These are phyloP conservation scores for Cyclotella baltica DNA, from an alignment of 108 stramenopile species.

Conservation along the genomic window DNA sequence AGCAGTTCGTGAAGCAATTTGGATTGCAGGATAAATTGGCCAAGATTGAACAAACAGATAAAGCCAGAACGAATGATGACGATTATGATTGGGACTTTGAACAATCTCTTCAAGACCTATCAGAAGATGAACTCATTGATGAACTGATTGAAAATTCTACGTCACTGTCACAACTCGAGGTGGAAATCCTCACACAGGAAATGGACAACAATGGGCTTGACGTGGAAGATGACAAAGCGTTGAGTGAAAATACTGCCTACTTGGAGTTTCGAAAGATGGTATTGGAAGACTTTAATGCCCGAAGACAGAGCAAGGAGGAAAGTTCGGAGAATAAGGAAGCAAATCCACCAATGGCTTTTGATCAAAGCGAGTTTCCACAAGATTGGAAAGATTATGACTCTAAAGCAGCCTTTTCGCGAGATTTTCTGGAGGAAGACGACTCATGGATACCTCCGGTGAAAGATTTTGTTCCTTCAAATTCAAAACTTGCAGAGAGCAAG, in stretches of 20 bases:
- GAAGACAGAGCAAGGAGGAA: slow-evolving; percentile 15
- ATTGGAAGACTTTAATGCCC: slow-evolving; percentile 34
- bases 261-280: slow-evolving; percentile 49
- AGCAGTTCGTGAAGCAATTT: slow-evolving; percentile 32
- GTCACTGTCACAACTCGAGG: slow-evolving; percentile 40
- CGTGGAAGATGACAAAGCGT: slow-evolving; percentile 23
- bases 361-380: slow-evolving; percentile 28
- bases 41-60: slow-evolving; percentile 19
- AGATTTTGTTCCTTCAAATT: slow-evolving; percentile 38
- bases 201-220: slow-evolving; percentile 28
- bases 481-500: background rate
- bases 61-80: background rate
- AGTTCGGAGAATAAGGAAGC: background rate
- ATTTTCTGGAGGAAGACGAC: slow-evolving; percentile 44
- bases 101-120: slow-evolving; percentile 28
- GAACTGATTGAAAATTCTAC: slow-evolving; percentile 52
- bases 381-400: slow-evolving; percentile 58
- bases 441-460: slow-evolving; percentile 33
- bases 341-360: slow-evolving; percentile 5
- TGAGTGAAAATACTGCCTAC: slow-evolving; percentile 28
- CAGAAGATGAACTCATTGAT: slow-evolving; percentile 46
- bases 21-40: slow-evolving; percentile 27
- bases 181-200: slow-evolving; percentile 49
- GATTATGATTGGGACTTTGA: slow-evolving; percentile 37
- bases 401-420: slow-evolving; percentile 45